Conservation (phyloP, 139 green algal species). For the Astrephomene gubernaculifera region DNA sequence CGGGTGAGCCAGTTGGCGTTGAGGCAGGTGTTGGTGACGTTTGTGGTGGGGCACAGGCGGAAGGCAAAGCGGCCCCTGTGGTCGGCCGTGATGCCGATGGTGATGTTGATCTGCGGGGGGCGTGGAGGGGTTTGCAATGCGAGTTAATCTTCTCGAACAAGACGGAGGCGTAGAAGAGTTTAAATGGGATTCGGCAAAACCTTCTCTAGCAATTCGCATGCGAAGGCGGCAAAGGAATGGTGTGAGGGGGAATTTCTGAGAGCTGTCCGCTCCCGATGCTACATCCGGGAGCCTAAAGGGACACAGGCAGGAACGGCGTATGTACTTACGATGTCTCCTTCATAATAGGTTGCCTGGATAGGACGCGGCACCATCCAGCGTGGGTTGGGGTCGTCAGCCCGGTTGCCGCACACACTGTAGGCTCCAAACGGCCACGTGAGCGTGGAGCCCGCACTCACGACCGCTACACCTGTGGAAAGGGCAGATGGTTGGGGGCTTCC, state of each 20-base stretch:
- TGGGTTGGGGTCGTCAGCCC: neutral
- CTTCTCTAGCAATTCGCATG: neutral
- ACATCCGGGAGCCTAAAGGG: neutral
- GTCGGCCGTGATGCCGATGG: neutral
- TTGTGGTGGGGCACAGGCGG: neutral
- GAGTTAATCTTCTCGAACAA: neutral
- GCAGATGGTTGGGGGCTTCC: neutral
- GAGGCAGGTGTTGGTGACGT: neutral
- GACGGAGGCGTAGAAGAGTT: neutral
- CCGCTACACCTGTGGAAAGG: neutral
- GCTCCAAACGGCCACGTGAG: neutral
- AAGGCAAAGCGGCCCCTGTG: slow-evolving; percentile 27
- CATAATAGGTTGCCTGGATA: neutral
- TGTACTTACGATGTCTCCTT: neutral
- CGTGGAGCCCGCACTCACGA: neutral
- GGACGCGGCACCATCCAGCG: slow-evolving; percentile 13
- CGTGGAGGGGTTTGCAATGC: neutral
- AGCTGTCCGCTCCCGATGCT: neutral
- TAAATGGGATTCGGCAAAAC: neutral
- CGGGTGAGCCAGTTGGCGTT: slow-evolving; percentile 8
- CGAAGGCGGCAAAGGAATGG: neutral
- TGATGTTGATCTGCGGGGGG: neutral
- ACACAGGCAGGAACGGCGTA: neutral
- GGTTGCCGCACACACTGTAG: slow-evolving; percentile 5
- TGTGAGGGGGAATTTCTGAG: neutral